Conservation (phyloP, 768 basidiomycete genomes). For the Asterophora parasitica region DNA sequence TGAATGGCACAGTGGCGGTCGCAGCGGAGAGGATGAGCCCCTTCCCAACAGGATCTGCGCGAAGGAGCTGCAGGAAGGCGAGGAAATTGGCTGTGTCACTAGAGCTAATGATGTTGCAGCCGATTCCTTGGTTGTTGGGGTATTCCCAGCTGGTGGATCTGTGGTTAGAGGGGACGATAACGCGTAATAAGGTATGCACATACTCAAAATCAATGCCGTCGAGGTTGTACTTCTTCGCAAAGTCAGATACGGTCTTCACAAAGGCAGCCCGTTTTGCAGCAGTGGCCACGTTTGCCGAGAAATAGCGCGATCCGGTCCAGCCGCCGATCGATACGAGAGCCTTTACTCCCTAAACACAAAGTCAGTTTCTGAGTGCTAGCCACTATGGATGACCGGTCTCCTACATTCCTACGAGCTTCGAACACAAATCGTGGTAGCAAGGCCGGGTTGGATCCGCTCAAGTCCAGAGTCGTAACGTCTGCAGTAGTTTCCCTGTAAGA, state of each 20-base stretch:
- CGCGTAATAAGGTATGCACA: constrained; percentile 12
- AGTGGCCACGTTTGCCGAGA: constrained; percentile 58
- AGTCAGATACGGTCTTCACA: constrained; percentile 48
- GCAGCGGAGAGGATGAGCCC: constrained; percentile 57
- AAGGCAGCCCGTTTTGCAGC: constrained; percentile 57
- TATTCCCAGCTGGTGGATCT: constrained; percentile 73
- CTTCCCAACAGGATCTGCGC: constrained; percentile 45
- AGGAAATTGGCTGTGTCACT: constrained; percentile 78
- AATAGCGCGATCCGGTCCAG: constrained; percentile 62
- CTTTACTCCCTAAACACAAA: constrained; percentile 43
- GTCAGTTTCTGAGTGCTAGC: background rate
- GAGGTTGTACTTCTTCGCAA: constrained; percentile 49
- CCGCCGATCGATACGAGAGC: constrained; percentile 64
- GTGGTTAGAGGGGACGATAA: background rate
- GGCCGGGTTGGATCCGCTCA: constrained; percentile 41
- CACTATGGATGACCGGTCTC: constrained; percentile 5
- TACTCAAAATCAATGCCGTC: constrained; percentile 60
- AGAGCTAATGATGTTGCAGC: constrained; percentile 60
- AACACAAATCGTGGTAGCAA: constrained; percentile 55
- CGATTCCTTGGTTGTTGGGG: constrained; percentile 62
- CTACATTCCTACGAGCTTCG: constrained; percentile 38
- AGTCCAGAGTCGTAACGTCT: constrained; percentile 29
- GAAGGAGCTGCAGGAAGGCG: constrained; percentile 69
- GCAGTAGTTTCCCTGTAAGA: constrained; percentile 31
- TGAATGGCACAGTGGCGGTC: constrained; percentile 36